Percentiles rank a stretch among this genome's conserved stretches.
Conservation (phyloP, 768 basidiomycete species). For the Pleurotus giganteus region DNA sequence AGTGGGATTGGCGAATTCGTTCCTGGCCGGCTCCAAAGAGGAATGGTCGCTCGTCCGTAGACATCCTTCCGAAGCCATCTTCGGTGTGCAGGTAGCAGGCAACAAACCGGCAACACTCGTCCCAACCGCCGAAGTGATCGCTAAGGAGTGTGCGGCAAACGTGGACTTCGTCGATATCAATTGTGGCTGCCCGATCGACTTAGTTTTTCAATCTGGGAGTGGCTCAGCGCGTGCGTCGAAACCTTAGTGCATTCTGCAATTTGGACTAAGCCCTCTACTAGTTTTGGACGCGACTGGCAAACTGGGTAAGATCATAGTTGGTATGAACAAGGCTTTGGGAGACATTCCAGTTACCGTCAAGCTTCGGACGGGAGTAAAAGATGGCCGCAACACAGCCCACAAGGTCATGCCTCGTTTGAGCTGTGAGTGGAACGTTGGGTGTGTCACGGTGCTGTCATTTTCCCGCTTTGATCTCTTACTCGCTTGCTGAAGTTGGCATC, state of each 20-base stretch:
- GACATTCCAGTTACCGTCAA: slow-evolving; percentile 91
- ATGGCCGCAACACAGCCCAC: slow-evolving; percentile 82
- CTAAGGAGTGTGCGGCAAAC: slow-evolving; percentile 57
- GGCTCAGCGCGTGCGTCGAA: slow-evolving; percentile 77
- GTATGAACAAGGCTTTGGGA: slow-evolving; percentile 90
- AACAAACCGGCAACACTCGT: slow-evolving; percentile 79
- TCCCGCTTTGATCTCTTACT: background rate
- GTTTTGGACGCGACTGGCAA: slow-evolving; percentile 83
- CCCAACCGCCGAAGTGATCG: slow-evolving; percentile 79
- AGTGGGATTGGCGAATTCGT: slow-evolving; percentile 94
- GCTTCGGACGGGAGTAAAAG: slow-evolving; percentile 90
- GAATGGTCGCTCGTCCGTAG: slow-evolving; percentile 91
- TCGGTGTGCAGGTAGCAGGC: slow-evolving; percentile 93
- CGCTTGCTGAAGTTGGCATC: slow-evolving; percentile 4
- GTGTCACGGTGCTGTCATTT: slow-evolving; percentile 35
- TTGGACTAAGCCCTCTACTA: slow-evolving; percentile 24
- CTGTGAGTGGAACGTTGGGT: slow-evolving; percentile 44
- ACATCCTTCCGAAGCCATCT: slow-evolving; percentile 82
- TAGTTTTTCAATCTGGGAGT: slow-evolving; percentile 89
- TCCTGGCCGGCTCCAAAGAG: slow-evolving; percentile 83
- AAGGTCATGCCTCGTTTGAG: slow-evolving; percentile 84
- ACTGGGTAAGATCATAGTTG: slow-evolving; percentile 81
- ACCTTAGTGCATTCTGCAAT: slow-evolving; percentile 1
- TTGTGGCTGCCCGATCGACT: slow-evolving; percentile 95
- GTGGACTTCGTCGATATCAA: slow-evolving; percentile 95